Evolutionary conservation across 192 early-diverging fungal species (phyloP), one percentile per base, ranked within the genome.

Genomic region (Linnemannia hyalina): DNA sequence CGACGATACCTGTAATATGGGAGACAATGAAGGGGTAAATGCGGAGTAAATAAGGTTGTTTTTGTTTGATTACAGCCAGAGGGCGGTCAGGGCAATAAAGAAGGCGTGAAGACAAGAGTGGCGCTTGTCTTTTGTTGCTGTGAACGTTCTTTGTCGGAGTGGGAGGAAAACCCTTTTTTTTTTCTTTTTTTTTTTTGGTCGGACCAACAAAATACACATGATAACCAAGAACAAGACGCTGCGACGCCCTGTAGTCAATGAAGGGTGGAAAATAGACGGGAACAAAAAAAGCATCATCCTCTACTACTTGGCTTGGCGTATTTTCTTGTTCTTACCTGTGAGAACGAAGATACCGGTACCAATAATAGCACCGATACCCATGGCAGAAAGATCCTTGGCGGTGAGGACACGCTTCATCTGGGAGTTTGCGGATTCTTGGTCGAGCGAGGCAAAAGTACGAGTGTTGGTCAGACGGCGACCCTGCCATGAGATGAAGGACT

Each of bases 301-400:
- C 44, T 52, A 20, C 49, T 35, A 32, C 60, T 65, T 26, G 60
- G 29, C 60, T 35, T 35, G 11, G 29, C 10, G 4, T 32, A 35
- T 29, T 11, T 16, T 29, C 29, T 32, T n/a, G 11, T 65, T 22
- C 46, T 55, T 84, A 85, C 94, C 94, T 26, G 93, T 93, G 11
- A 97, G 88, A 32, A 96, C 94, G 78, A 97, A 97, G 75, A 96
- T 97, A 42, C 96, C 96, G 4, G 94, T 94, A 32, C 96, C 96
- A 70, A 97, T 96, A 72, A 95, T 96, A 20, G 90, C 94, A 23
- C 95, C 96, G 32, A 97, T 85, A 38, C 95, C 95, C 68, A 96
- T 80, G 35, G 90, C 82, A 54, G 89, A 90, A 54, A 97, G 88
- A 72, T 97, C 96, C 16, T 91, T 86, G 15, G 87, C 88, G 2